Conservation (phyloP, 495 filamentous ascomycete genomes). For the Neurospora pannonica region DNA sequence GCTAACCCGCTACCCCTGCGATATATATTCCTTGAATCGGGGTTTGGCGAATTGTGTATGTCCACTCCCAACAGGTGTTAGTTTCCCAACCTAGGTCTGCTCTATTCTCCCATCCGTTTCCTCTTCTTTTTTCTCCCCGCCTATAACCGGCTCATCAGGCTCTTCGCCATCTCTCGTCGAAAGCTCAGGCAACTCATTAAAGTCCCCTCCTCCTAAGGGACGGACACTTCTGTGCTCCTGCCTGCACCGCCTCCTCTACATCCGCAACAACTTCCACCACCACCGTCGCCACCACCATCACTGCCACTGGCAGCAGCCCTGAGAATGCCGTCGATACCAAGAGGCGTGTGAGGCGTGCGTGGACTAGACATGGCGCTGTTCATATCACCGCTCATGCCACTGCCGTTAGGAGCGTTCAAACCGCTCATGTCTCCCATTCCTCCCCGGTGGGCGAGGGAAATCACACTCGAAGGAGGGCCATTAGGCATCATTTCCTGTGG, state of each 20-base stretch:
- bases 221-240: neutral
- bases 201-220: neutral
- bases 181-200: neutral
- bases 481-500: neutral
- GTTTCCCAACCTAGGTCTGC: too few species aligned
- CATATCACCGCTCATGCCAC: neutral
- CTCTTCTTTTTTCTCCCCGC: neutral
- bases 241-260: neutral
- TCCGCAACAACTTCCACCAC: neutral
- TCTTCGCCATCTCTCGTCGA: neutral
- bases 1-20: neutral
- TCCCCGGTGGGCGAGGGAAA: neutral
- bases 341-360: neutral
- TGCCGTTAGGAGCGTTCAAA: neutral
- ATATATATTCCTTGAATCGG: neutral
- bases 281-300: neutral
- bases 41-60: neutral
- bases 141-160: neutral
- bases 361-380: neutral
- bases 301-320: neutral
- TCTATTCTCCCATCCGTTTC: neutral
- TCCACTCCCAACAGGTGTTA: neutral
- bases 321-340: neutral
- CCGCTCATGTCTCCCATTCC: neutral
- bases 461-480: neutral